phyloP scores from a whole-genome alignment of 371 early-diverging fungal genomes.

The Nematocida minor region DNA sequence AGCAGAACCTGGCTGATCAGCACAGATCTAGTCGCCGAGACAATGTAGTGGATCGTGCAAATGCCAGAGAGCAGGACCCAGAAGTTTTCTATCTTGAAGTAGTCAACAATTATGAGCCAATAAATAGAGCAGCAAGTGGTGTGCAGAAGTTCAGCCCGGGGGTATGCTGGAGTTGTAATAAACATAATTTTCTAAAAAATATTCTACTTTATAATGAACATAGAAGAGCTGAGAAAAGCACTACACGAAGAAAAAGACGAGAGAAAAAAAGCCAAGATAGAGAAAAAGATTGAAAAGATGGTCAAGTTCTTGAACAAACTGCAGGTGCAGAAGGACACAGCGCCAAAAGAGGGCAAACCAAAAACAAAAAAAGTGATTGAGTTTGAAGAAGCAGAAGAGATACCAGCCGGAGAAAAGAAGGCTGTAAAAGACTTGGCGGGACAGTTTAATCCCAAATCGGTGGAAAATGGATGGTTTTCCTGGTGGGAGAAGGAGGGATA shows the following conservation, averaged over 20 bases:
- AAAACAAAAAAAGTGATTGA: constrained; percentile 31
- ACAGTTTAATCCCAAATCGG: constrained; percentile 77
- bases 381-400: constrained; percentile 18
- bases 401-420: constrained; percentile 50
- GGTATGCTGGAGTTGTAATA: background rate
- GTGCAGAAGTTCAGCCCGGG: constrained; percentile 27
- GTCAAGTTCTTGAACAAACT: constrained; percentile 83
- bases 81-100: constrained; percentile 3
- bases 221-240: constrained; percentile 21
- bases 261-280: constrained; percentile 72
- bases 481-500: constrained; percentile 85
- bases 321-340: constrained; percentile 52
- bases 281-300: constrained; percentile 78
- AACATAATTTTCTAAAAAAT: constrained; percentile 1
- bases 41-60: constrained; percentile 22
- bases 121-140: constrained; percentile 19
- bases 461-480: constrained; percentile 89
- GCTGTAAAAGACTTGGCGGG: background rate
- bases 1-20: background rate
- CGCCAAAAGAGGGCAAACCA: constrained; percentile 2
- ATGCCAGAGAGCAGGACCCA: constrained; percentile 13
- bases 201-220: constrained; percentile 11
- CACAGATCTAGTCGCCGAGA: background rate
- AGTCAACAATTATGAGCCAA: background rate
- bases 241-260: constrained; percentile 35